Evolutionary conservation across 768 basidiomycete genomes (phyloP).

Genomic region (Dacryopinax primogenitus): DNA sequence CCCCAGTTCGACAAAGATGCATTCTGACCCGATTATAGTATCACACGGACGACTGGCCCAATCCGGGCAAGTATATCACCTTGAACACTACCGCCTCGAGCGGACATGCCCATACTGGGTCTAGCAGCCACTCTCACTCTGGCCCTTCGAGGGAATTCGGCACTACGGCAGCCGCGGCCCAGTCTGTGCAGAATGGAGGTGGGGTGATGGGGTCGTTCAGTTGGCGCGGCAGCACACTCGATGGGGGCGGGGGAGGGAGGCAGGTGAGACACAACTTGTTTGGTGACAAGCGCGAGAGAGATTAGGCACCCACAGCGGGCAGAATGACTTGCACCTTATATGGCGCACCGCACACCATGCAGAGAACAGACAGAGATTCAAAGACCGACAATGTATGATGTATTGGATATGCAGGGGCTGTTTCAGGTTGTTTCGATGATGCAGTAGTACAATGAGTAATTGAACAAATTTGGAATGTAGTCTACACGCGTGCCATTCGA

Average conservation of each 20-base stretch:
- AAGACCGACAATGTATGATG: too few species aligned
- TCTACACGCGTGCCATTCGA: not conserved
- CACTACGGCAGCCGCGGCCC: not conserved
- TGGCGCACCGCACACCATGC: not conserved
- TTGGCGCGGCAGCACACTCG: not conserved
- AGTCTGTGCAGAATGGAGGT: not conserved
- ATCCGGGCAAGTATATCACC: constrained; percentile 66
- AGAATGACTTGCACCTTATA: too few species aligned
- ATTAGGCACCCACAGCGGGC: not conserved
- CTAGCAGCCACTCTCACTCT: not conserved
- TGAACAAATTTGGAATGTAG: not conserved
- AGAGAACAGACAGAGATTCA: not conserved
- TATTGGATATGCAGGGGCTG: not conserved
- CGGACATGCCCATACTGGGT: not conserved
- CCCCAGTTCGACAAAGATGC: not conserved
- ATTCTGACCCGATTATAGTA: constrained; percentile 35
- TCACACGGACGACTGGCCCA: constrained; percentile 76
- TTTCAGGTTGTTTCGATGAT: not conserved
- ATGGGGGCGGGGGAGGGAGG: not conserved
- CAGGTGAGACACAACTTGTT: not conserved
- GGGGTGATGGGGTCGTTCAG: constrained; percentile 3
- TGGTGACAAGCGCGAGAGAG: not conserved
- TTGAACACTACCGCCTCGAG: constrained; percentile 41
- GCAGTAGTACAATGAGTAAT: constrained; percentile 6
- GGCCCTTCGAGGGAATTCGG: not conserved